Conservation (phyloP, 257 asterid genomes). For the Solanum paucissectum region DNA sequence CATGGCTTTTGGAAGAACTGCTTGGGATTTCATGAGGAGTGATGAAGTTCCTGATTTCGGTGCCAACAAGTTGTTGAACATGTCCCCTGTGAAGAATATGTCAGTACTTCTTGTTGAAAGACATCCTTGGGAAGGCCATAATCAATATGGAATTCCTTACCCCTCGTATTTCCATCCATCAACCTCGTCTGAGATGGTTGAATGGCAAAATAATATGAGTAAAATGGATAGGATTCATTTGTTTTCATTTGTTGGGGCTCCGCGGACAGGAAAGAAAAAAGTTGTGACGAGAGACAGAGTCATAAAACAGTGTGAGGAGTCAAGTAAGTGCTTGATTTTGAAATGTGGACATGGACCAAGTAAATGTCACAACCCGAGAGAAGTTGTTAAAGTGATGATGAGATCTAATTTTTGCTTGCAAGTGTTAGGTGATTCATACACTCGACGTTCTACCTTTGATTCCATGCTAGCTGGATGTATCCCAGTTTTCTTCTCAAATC, state of each 20-base stretch:
- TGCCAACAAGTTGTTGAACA: background rate
- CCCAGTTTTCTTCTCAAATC: background rate
- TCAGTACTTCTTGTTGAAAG: background rate
- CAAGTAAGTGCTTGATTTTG: background rate
- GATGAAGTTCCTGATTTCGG: background rate
- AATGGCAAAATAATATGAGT: background rate
- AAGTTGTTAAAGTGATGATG: background rate
- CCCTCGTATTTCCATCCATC: background rate
- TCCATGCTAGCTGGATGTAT: background rate
- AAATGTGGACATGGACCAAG: slow-evolving; percentile 1
- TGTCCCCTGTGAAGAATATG: background rate
- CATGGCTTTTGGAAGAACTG: slow-evolving; percentile 2
- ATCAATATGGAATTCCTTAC: background rate
- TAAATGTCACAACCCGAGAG: background rate
- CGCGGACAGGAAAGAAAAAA: background rate
- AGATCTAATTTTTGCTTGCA: background rate
- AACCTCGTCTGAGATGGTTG: background rate
- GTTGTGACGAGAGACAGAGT: background rate
- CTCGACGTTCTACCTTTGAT: background rate
- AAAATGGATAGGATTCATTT: background rate
- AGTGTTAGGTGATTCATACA: background rate
- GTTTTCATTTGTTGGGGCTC: slow-evolving; percentile 3
- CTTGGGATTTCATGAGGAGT: background rate
- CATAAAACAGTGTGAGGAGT: background rate
- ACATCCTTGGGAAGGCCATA: background rate